These are phyloP conservation scores for Dendrobium nobile DNA, from an alignment of 106 monocot species.

Conservation along the genomic window DNA sequence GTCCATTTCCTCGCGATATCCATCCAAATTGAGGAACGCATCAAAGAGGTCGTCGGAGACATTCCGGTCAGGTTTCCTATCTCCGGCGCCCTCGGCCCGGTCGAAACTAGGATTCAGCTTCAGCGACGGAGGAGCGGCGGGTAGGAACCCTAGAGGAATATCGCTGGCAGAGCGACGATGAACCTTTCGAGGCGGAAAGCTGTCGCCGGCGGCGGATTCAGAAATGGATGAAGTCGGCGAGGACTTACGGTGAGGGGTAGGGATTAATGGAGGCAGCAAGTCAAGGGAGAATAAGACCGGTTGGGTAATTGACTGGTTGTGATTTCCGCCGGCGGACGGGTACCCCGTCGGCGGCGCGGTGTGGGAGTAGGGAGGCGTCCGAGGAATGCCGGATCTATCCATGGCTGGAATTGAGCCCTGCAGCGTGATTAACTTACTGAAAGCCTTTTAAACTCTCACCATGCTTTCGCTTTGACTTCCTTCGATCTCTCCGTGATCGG, in stretches of 20 bases:
- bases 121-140: not conserved
- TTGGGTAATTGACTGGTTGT: not conserved
- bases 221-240: conserved; percentile 11
- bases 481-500: not conserved
- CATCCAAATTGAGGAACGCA: not conserved
- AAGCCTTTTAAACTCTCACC: too few species aligned
- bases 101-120: not conserved
- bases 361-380: conserved; percentile 2
- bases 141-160: not conserved
- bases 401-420: not conserved
- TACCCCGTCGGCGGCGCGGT: not conserved
- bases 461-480: not conserved
- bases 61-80: not conserved
- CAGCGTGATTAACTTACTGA: not conserved
- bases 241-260: conserved; percentile 3
- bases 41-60: not conserved
- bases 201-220: conserved; percentile 2
- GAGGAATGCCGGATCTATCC: conserved; percentile 14
- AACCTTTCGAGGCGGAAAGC: conserved; percentile 7
- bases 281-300: conserved; percentile 14
- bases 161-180: conserved; percentile 22
- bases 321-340: not conserved
- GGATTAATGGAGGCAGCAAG: not conserved
- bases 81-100: not conserved
- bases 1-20: not conserved